These are phyloP conservation scores for Capronia epimyces DNA, from an alignment of 2,329 filamentous ascomycete genomes.

Conservation along the genomic window DNA sequence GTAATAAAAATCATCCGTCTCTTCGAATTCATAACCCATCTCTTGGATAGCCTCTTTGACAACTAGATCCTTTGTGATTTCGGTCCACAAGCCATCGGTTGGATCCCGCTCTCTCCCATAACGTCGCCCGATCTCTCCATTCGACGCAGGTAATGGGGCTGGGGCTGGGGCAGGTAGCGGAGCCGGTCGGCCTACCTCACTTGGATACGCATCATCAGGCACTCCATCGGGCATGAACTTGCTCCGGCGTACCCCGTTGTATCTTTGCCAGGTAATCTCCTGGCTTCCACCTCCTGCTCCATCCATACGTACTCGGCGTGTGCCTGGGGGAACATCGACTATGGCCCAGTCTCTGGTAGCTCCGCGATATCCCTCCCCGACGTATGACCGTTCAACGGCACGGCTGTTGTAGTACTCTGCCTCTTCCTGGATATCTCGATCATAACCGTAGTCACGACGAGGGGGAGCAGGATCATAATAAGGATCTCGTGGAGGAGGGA, in stretches of 20 bases:
- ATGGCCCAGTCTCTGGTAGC: constrained; percentile 73
- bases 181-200: constrained; percentile 47
- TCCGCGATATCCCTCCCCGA: constrained; percentile 69
- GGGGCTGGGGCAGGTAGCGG: constrained; percentile 11
- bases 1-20: constrained; percentile 85
- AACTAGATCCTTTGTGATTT: constrained; percentile 91
- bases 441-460: constrained; percentile 40
- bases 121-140: constrained; percentile 42
- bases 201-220: constrained; percentile 48
- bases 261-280: constrained; percentile 72
- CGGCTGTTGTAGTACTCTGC: constrained; percentile 62
- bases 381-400: constrained; percentile 60
- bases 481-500: constrained; percentile 23
- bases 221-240: constrained; percentile 65
- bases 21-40: constrained; percentile 80
- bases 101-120: constrained; percentile 37
- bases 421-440: constrained; percentile 49
- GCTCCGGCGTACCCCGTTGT: constrained; percentile 69
- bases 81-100: constrained; percentile 76
- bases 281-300: constrained; percentile 68
- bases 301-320: constrained; percentile 75
- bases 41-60: constrained; percentile 79
- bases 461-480: constrained; percentile 30
- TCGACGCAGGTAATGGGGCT: constrained; percentile 31
- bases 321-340: constrained; percentile 77